Evolutionary conservation across 352 stramenopile genomes (phyloP).

Genomic region (Phytophthora sojae): DNA sequence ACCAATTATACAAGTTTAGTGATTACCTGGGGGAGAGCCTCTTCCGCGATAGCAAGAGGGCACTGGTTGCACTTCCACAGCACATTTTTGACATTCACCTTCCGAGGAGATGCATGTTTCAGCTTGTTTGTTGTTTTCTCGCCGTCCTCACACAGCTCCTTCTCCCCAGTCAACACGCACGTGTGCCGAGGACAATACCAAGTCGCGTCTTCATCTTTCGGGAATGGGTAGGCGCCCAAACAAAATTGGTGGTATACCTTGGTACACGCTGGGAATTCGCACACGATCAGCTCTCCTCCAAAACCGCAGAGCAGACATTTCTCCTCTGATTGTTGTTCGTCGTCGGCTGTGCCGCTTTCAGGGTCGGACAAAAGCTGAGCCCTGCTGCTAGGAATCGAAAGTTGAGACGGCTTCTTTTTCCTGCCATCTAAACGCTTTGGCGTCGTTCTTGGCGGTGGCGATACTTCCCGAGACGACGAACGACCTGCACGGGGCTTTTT

Average conservation of each 20-base stretch:
- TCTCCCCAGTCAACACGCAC: slow-evolving; percentile 69
- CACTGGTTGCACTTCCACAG: slow-evolving; percentile 87
- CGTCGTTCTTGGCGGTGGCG: slow-evolving; percentile 39
- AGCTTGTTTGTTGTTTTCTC: slow-evolving; percentile 44
- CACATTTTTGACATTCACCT: slow-evolving; percentile 58
- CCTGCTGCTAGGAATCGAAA: slow-evolving; percentile 48
- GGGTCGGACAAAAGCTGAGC: slow-evolving; percentile 39
- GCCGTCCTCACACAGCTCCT: slow-evolving; percentile 56
- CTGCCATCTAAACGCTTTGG: slow-evolving; percentile 42
- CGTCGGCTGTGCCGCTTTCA: slow-evolving; percentile 46
- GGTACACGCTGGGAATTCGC: slow-evolving; percentile 79
- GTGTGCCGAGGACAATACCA: slow-evolving; percentile 86
- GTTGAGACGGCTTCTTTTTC: slow-evolving; percentile 53
- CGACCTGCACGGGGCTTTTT: slow-evolving; percentile 60
- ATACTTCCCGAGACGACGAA: slow-evolving; percentile 57
- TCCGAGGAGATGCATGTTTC: slow-evolving; percentile 61
- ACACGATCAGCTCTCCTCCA: slow-evolving; percentile 84
- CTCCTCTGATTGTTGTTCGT: slow-evolving; percentile 74
- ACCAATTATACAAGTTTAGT: neutral
- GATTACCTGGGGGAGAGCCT: slow-evolving; percentile 64
- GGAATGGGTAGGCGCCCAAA: slow-evolving; percentile 79
- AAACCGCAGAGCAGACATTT: slow-evolving; percentile 83
- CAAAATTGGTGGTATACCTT: slow-evolving; percentile 92
- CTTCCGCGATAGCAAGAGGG: slow-evolving; percentile 68
- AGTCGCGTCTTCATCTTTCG: slow-evolving; percentile 79